Conservation (phyloP, 2,329 filamentous ascomycete genomes). For the Raffaelea ambrosiae region DNA sequence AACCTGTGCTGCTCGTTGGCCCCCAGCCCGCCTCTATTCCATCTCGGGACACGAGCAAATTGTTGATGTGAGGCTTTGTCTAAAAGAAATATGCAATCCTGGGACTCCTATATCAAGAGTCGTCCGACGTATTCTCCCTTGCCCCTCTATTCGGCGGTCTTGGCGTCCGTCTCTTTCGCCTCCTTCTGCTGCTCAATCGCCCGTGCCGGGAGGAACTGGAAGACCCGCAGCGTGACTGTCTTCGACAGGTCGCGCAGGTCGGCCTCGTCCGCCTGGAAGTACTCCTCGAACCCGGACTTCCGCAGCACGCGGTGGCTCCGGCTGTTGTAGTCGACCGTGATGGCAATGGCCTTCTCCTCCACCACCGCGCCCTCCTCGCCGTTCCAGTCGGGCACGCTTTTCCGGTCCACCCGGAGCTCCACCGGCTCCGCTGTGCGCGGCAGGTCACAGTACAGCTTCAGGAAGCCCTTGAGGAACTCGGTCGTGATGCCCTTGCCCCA, state of each 20-base stretch:
- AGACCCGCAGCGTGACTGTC: conserved; percentile 14
- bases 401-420: conserved; percentile 25
- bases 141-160: not conserved
- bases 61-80: too few relatives aligned
- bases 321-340: conserved; percentile 39
- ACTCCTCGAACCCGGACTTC: conserved; percentile 46
- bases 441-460: conserved; percentile 38
- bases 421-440: conserved; percentile 35
- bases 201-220: conserved; percentile 14
- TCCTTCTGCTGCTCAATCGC: not conserved
- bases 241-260: conserved; percentile 16
- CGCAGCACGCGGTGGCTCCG: conserved; percentile 47
- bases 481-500: conserved; percentile 52
- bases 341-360: conserved; percentile 34
- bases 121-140: not conserved
- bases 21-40: too few relatives aligned
- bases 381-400: conserved; percentile 20
- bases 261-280: conserved; percentile 28
- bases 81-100: too few relatives aligned
- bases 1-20: too few relatives aligned
- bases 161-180: not conserved
- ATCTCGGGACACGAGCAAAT: too few relatives aligned
- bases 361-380: conserved; percentile 18
- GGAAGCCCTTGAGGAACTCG: conserved; percentile 42
- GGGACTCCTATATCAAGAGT: too few relatives aligned